Percentiles rank a stretch among this genome's conserved stretches.
Evolutionary conservation across 176 grass and related monocot genomes (phyloP).

Genomic region (Hsuehochloa calcarea): DNA sequence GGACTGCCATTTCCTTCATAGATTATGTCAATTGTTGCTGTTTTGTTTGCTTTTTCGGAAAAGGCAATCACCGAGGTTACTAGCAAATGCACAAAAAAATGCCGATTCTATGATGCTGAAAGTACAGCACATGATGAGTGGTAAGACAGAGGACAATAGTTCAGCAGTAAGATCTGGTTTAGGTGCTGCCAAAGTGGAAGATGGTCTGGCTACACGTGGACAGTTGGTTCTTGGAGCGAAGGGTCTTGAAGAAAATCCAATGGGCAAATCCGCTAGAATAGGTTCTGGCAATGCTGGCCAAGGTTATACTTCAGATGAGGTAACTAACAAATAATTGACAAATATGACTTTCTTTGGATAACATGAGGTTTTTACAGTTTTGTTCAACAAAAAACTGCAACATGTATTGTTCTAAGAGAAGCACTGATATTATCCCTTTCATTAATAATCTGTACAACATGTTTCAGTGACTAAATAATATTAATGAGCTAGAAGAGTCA

Average conservation of each 20-base stretch:
- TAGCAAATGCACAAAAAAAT: slow-evolving; percentile 63
- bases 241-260: slow-evolving; percentile 66
- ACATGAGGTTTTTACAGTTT: background rate
- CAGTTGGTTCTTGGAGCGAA: slow-evolving; percentile 65
- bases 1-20: slow-evolving; percentile 97
- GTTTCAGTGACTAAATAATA: slow-evolving; percentile 6
- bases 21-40: slow-evolving; percentile 83
- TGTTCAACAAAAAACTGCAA: background rate
- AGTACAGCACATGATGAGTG: slow-evolving; percentile 67
- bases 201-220: slow-evolving; percentile 55
- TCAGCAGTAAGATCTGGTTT: slow-evolving; percentile 48
- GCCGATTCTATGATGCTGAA: slow-evolving; percentile 68
- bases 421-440: background rate
- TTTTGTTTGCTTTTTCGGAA: slow-evolving; percentile 94
- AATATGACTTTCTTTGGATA: background rate
- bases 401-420: background rate
- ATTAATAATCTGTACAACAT: background rate
- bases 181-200: slow-evolving; percentile 74
- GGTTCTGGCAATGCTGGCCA: slow-evolving; percentile 98
- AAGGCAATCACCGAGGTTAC: slow-evolving; percentile 74
- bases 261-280: slow-evolving; percentile 65
- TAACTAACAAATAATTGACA: slow-evolving; percentile 32
- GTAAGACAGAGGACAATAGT: slow-evolving; percentile 65
- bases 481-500: background rate
- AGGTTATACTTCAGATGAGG: slow-evolving; percentile 99